These are phyloP conservation scores for Primulina tabacum DNA, from an alignment of 257 asterid genomes.

Conservation along the genomic window DNA sequence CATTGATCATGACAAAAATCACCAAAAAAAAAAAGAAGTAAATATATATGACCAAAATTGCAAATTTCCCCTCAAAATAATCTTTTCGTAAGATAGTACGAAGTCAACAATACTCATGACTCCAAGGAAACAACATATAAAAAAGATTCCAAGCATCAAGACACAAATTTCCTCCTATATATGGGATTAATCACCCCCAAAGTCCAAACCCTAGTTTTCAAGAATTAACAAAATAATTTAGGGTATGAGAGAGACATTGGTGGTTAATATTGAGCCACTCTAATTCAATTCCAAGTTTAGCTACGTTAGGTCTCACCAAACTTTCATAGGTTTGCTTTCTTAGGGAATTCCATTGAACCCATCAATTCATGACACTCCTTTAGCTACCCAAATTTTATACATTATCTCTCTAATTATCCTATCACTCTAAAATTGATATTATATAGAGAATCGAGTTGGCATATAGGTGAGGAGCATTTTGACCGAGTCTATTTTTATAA, in stretches of 20 bases:
- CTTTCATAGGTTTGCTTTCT: conserved; percentile 14
- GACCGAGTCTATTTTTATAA: no score
- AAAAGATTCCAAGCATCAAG: not conserved
- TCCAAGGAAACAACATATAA: not conserved
- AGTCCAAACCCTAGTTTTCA: not conserved
- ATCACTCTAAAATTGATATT: not conserved
- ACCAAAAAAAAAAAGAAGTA: no score
- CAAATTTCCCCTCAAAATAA: no score
- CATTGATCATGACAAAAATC: no score
- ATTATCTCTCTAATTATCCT: not conserved
- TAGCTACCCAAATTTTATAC: not conserved
- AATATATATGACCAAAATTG: no score
- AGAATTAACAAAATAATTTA: not conserved
- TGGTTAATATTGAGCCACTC: not conserved
- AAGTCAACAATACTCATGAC: not conserved
- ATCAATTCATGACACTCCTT: not conserved
- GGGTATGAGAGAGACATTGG: not conserved
- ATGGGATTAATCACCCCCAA: not conserved
- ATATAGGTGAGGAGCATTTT: no score
- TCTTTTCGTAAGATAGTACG: not conserved
- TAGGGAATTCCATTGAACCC: conserved; percentile 13
- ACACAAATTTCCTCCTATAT: not conserved
- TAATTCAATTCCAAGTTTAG: not conserved
- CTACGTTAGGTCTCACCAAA: conserved; percentile 15
- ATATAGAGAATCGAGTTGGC: no score